Conservation (phyloP, 306 rosid genomes). For the Cicer yamashitae region DNA sequence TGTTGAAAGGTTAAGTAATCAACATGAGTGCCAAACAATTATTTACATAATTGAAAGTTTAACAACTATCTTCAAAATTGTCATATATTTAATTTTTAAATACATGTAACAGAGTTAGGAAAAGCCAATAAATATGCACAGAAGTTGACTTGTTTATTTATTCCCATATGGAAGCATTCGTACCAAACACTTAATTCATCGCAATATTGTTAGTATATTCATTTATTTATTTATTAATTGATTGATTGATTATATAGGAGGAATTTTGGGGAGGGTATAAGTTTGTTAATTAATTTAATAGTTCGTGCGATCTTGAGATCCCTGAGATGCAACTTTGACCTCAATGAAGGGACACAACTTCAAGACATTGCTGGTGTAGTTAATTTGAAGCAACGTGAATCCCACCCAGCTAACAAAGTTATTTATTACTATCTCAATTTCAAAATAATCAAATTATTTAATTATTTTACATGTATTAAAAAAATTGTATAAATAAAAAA, state of each 20-base stretch:
- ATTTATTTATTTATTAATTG: neutral
- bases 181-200: neutral
- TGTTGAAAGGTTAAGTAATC: neutral
- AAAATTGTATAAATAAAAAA: no score
- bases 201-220: neutral
- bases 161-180: neutral
- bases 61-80: conserved; percentile 11
- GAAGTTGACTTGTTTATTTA: neutral
- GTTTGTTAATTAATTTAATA: neutral
- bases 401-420: neutral
- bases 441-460: no score
- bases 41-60: neutral
- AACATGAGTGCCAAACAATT: neutral
- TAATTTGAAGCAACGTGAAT: neutral
- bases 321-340: conserved; percentile 10
- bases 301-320: conserved; percentile 44
- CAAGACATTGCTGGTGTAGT: conserved; percentile 19
- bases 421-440: neutral
- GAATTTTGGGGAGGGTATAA: neutral
- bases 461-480: no score
- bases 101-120: neutral
- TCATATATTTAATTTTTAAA: neutral
- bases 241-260: no score
- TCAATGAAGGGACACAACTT: neutral
- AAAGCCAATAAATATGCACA: neutral